Conservation (phyloP, 805 yeast genomes). For the Hanseniaspora hatyaiensis region DNA sequence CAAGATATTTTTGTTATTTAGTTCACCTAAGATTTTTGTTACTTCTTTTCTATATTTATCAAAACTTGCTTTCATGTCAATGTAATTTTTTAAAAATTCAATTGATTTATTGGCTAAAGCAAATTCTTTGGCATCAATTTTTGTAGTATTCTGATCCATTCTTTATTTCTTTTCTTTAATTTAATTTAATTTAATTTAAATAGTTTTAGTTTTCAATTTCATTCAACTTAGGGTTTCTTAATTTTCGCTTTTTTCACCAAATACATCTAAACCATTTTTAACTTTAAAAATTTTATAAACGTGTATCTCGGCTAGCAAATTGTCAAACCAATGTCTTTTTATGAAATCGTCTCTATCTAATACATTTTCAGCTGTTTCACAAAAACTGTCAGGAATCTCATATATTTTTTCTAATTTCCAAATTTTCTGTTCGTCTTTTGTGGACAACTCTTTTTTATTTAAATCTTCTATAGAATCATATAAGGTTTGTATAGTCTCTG, state of each 20-base stretch:
- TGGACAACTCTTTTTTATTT: not conserved
- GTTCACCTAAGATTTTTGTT: too few relatives aligned
- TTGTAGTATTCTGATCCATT: too few relatives aligned
- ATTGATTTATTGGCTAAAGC: too few relatives aligned
- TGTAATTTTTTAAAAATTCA: too few relatives aligned
- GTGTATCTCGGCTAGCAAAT: conserved; percentile 14
- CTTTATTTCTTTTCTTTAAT: too few relatives aligned
- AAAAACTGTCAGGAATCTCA: conserved; percentile 6
- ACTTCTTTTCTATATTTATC: not conserved
- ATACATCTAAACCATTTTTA: too few relatives aligned
- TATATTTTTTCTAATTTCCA: conserved; percentile 12
- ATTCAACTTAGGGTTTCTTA: too few relatives aligned
- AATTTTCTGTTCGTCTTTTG: not conserved
- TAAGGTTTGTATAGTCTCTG: conserved; percentile 38
- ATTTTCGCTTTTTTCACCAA: too few relatives aligned
- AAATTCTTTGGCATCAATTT: too few relatives aligned
- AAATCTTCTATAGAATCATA: conserved; percentile 27
- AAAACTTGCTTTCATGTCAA: not conserved
- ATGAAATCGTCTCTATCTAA: conserved; percentile 5
- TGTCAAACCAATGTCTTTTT: conserved; percentile 11
- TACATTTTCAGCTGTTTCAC: conserved; percentile 1
- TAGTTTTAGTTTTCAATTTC: too few relatives aligned
- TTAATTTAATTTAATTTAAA: too few relatives aligned
- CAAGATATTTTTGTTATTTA: too few relatives aligned
- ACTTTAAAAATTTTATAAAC: conserved; percentile 10